Percentiles rank a stretch among this genome's conserved stretches.
Evolutionary conservation across 352 stramenopile genomes (phyloP).

Genomic region (Achlya hypogyna): DNA sequence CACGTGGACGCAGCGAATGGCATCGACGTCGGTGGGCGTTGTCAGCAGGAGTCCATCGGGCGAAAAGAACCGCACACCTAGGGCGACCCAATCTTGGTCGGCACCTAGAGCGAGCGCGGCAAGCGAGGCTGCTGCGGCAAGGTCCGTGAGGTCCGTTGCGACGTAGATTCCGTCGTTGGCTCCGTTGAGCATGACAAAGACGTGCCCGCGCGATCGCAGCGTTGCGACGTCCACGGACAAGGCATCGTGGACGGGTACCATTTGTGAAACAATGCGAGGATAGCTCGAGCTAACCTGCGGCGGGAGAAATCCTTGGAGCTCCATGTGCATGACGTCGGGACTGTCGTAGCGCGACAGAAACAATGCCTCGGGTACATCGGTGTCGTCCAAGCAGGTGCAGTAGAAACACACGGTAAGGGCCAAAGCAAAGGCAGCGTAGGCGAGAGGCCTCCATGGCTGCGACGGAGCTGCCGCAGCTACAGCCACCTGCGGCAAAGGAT

Average conservation of each 20-base stretch:
- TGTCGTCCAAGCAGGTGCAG: not conserved
- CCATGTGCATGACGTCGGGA: not conserved
- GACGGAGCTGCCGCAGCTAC: too few relatives aligned
- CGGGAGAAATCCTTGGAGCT: not conserved
- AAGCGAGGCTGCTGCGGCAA: slow-evolving; percentile 33
- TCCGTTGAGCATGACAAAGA: slow-evolving; percentile 70
- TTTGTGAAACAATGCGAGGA: not conserved
- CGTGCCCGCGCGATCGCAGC: slow-evolving; percentile 27
- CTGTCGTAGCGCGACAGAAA: not conserved
- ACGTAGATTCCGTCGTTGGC: slow-evolving; percentile 47
- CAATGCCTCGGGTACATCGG: not conserved
- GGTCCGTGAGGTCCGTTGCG: slow-evolving; percentile 28
- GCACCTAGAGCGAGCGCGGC: slow-evolving; percentile 22
- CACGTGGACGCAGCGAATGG: not conserved
- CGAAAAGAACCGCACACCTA: slow-evolving; percentile 13
- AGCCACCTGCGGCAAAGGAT: too few relatives aligned
- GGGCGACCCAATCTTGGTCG: slow-evolving; percentile 2
- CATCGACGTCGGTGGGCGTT: not conserved
- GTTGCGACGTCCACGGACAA: slow-evolving; percentile 23
- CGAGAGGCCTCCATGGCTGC: too few relatives aligned
- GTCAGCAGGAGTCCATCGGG: not conserved
- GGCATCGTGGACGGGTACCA: slow-evolving; percentile 29
- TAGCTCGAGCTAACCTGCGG: not conserved
- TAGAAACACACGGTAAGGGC: too few relatives aligned
- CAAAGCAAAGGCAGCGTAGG: too few relatives aligned